Conservation (phyloP, 1,139 yeast species). For the Suhomyces yuchorum region DNA sequence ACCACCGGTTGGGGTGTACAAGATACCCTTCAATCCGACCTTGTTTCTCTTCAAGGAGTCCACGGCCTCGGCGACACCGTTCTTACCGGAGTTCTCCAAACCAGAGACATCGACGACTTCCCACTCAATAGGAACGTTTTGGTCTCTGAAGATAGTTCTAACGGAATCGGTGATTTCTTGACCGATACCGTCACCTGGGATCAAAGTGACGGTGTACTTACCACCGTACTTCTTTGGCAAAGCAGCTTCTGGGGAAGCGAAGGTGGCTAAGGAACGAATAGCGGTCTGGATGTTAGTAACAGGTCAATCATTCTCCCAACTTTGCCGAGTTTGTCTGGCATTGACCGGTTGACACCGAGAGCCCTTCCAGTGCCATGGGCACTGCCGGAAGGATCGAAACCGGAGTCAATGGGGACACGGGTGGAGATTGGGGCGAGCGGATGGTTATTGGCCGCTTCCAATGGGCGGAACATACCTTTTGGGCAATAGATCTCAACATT, state of each 20-base stretch:
- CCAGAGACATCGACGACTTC: constrained; percentile 91
- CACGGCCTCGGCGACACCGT: constrained; percentile 79
- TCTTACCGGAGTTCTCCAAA: constrained; percentile 61
- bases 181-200: constrained; percentile 98
- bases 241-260: constrained; percentile 58
- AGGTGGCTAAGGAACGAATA: constrained; percentile 51
- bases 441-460: neutral
- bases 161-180: constrained; percentile 95
- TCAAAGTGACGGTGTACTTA: constrained; percentile 85
- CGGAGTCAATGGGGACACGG: neutral
- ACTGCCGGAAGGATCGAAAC: neutral
- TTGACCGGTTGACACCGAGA: neutral
- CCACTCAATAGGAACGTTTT: constrained; percentile 90
- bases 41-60: constrained; percentile 92
- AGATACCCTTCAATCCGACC: constrained; percentile 94
- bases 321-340: neutral
- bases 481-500: constrained; percentile 33
- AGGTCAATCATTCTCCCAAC: neutral
- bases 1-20: constrained; percentile 81
- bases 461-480: constrained; percentile 26
- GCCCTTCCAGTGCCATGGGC: neutral
- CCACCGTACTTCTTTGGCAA: constrained; percentile 95
- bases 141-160: constrained; percentile 81
- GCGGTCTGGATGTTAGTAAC: constrained; percentile 27
- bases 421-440: neutral